Percentiles rank a stretch among this genome's conserved stretches.
Evolutionary conservation across 139 green algal species (phyloP).

Genomic region (Gonium pectorale): DNA sequence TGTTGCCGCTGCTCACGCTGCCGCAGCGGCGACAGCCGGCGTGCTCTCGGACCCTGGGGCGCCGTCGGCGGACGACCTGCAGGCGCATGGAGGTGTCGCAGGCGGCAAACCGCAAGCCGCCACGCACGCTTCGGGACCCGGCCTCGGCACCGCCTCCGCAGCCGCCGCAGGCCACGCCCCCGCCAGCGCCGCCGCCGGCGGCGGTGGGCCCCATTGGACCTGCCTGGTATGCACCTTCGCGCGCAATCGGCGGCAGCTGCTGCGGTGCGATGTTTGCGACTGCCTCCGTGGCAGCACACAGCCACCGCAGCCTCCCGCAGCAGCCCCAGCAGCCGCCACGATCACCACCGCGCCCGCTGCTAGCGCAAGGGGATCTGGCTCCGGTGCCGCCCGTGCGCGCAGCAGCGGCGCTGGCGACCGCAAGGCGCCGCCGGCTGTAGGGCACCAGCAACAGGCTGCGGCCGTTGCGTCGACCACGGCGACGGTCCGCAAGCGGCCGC

Average conservation of each 20-base stretch:
- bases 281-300: constrained; percentile 4
- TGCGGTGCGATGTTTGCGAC: constrained; percentile 31
- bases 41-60: too few relatives aligned
- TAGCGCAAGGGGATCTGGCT: not conserved
- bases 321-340: not conserved
- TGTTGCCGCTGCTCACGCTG: too few relatives aligned
- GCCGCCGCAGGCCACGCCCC: not conserved
- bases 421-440: not conserved
- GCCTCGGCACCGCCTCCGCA: not conserved
- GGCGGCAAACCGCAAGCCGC: too few relatives aligned
- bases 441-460: too few relatives aligned
- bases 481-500: too few relatives aligned
- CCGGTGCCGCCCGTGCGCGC: not conserved
- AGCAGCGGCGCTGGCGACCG: not conserved
- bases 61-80: too few relatives aligned
- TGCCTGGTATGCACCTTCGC: constrained; percentile 30
- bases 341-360: not conserved
- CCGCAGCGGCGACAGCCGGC: too few relatives aligned
- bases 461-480: not conserved
- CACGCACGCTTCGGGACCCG: not conserved
- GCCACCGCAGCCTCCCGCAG: not conserved
- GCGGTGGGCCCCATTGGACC: not conserved
- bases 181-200: not conserved
- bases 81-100: too few relatives aligned
- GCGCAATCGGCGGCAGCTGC: constrained; percentile 24